Conservation (phyloP, 257 asterid genomes). For the Solanum verrucosum region DNA sequence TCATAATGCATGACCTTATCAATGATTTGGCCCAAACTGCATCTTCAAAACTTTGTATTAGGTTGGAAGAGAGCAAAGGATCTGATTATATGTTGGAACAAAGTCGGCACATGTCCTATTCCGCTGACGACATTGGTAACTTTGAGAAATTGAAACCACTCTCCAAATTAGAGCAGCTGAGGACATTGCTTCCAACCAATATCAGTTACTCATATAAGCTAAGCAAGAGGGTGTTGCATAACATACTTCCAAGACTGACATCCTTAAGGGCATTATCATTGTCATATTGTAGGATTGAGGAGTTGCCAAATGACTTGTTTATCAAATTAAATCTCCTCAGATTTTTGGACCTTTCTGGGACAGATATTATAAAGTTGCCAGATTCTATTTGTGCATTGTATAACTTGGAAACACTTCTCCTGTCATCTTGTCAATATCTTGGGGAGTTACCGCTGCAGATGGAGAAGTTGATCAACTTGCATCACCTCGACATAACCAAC, state of each 20-base stretch:
- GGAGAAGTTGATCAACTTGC: too few relatives aligned
- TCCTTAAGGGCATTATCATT: background rate
- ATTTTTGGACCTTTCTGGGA: background rate
- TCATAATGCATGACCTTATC: constrained; percentile 1
- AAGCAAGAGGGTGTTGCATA: background rate
- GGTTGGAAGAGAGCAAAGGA: background rate
- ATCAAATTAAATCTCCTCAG: background rate
- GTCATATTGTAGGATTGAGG: too few relatives aligned
- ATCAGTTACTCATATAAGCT: fast-evolving
- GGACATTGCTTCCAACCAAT: background rate
- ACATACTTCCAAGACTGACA: background rate
- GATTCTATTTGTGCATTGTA: background rate
- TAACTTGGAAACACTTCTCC: too few relatives aligned
- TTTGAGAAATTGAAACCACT: background rate
- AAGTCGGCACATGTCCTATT: background rate
- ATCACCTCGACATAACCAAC: too few relatives aligned
- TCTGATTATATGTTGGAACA: too few relatives aligned
- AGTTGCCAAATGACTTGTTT: background rate
- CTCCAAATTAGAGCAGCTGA: background rate
- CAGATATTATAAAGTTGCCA: background rate
- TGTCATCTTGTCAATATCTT: fast-evolving
- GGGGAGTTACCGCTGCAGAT: too few relatives aligned
- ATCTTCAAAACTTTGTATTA: background rate
- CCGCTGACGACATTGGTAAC: fast-evolving
- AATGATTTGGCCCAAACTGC: constrained; percentile 1